phyloP scores from a whole-genome alignment of 495 filamentous ascomycete genomes.

The Penicillium egyptiacum region DNA sequence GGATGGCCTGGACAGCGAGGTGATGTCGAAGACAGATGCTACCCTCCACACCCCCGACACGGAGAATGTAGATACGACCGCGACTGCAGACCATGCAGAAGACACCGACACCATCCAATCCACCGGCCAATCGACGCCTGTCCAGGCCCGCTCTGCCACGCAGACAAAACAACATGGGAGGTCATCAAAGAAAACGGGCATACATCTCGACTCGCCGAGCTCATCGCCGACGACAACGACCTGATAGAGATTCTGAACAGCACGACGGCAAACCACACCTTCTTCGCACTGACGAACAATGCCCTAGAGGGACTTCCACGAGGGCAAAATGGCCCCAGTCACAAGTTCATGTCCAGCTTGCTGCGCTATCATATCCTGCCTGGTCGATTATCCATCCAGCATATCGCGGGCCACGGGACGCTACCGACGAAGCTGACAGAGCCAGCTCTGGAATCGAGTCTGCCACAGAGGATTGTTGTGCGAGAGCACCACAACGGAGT shows the following conservation, averaged over 20 bases:
- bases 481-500: slow-evolving; percentile 56
- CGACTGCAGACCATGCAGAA: slow-evolving; percentile 2
- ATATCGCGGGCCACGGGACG: slow-evolving; percentile 61
- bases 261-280: slow-evolving; percentile 67
- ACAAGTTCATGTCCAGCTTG: slow-evolving; percentile 57
- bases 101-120: slow-evolving; percentile 4
- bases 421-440: slow-evolving; percentile 65
- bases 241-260: slow-evolving; percentile 69
- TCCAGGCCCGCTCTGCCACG: not conserved
- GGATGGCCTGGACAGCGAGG: not conserved
- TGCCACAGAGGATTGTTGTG: slow-evolving; percentile 68
- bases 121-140: slow-evolving; percentile 27
- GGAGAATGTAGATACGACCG: not conserved
- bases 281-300: slow-evolving; percentile 75
- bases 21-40: not conserved
- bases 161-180: slow-evolving; percentile 72
- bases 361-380: slow-evolving; percentile 73
- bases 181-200: slow-evolving; percentile 70
- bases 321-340: slow-evolving; percentile 39
- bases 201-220: slow-evolving; percentile 69
- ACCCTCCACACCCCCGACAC: not conserved
- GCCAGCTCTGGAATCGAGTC: slow-evolving; percentile 51
- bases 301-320: slow-evolving; percentile 66
- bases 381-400: slow-evolving; percentile 59
- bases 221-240: slow-evolving; percentile 68